Conservation (phyloP, 371 early-diverging fungal species). For the Syncephalastrum sp. region DNA sequence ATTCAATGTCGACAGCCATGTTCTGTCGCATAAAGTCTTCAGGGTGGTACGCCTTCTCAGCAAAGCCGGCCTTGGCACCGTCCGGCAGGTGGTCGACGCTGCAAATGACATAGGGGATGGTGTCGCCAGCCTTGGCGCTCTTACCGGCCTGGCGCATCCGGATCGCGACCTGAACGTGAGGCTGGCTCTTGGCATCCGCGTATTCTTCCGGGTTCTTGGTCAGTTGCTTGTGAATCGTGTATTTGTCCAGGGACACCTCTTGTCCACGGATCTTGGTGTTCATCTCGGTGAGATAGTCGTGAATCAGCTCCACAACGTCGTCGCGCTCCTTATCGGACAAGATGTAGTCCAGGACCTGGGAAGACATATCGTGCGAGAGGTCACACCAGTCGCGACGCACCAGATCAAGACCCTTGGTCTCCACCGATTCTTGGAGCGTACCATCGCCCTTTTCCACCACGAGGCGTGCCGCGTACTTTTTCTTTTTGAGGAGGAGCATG, state of each 20-base stretch:
- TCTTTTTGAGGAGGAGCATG: constrained; percentile 98
- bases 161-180: constrained; percentile 97
- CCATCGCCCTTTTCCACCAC: constrained; percentile 68
- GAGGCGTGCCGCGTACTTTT: constrained; percentile 97
- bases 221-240: constrained; percentile 92
- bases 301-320: constrained; percentile 74
- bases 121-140: constrained; percentile 84
- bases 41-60: constrained; percentile 87
- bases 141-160: constrained; percentile 76
- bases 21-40: constrained; percentile 74
- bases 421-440: constrained; percentile 61
- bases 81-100: constrained; percentile 46
- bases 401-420: constrained; percentile 98
- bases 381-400: constrained; percentile 99
- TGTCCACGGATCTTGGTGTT: constrained; percentile 75
- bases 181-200: constrained; percentile 85
- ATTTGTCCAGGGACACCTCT: constrained; percentile 79
- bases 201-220: constrained; percentile 95
- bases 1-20: constrained; percentile 82
- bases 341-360: constrained; percentile 76
- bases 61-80: constrained; percentile 53
- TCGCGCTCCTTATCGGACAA: constrained; percentile 76
- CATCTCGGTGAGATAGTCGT: constrained; percentile 67
- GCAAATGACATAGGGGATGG: constrained; percentile 97
- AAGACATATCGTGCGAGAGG: constrained; percentile 86